Evolutionary conservation across 257 asterid species (phyloP), one percentile per base, ranked within the genome.

Genomic region (Pogostemon cablin): DNA sequence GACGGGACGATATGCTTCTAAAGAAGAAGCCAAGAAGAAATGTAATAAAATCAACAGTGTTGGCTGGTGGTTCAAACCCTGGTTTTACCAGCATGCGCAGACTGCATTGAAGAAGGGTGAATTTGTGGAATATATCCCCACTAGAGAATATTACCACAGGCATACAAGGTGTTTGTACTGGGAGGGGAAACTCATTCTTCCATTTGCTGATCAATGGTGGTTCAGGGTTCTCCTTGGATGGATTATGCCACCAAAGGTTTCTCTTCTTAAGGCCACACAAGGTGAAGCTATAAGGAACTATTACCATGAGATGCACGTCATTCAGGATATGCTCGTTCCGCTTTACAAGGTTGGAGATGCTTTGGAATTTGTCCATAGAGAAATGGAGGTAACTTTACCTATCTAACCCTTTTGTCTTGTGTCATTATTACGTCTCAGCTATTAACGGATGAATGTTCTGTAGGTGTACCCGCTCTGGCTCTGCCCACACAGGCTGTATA

Each of bases 401-500:
- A 25, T 9, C 38, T 62, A 10, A 8, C 7, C 55, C 5, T 47
- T 47, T 73, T 56, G 42, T 71, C 34, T 48, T 72, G 6, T 39
- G 9, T 68, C 63, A 2, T 3, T 9, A 65, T 47, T 55, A n/a
- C 1, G 32, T 25, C 10, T 42, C 5, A 11, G 1, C 42, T 50
- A 12, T 56, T 86, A 59, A 75, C 68, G 12, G 35, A 56, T 75
- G n/a, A n/a, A 47, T 76, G 61, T 73, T 73, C 41, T 83, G 20
- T 59, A 93, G 98, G 91, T 93, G 60, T 95, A 95, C 71, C 99
- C 99, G n/a, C 67, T 95, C 67, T 95, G 99, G 99, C 96, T 95
- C 61, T 95, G 99, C 75, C 99, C 99, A 42, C 99, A 95, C 83
- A 72, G 89, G 65, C 79, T 95, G 69, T 95, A 79, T 79, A 91